These are phyloP conservation scores for Capillidium rhysosporum DNA, from an alignment of 371 early-diverging fungal species.

Conservation along the genomic window DNA sequence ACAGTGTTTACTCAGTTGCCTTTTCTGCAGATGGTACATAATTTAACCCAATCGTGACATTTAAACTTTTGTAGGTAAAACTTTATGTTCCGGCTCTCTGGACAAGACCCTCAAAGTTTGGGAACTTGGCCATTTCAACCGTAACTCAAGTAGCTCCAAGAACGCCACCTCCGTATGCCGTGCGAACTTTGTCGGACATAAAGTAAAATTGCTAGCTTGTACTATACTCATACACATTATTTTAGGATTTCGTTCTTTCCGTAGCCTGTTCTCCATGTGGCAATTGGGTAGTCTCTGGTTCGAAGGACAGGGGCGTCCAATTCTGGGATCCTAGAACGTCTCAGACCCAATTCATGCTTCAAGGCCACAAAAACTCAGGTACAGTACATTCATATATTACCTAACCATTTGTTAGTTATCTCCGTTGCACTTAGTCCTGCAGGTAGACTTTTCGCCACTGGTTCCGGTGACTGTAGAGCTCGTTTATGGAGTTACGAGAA, in stretches of 20 bases:
- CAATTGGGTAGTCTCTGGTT: constrained; percentile 85
- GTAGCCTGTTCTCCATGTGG: constrained; percentile 85
- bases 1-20: constrained; percentile 90
- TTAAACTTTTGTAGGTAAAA: constrained; percentile 14
- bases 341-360: constrained; percentile 76
- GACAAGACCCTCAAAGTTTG: constrained; percentile 92
- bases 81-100: constrained; percentile 81
- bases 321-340: constrained; percentile 82
- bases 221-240: not conserved
- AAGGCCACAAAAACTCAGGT: constrained; percentile 95
- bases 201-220: constrained; percentile 13
- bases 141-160: constrained; percentile 6
- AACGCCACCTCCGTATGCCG: constrained; percentile 21
- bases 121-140: constrained; percentile 33
- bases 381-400: constrained; percentile 5
- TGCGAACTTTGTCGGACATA: constrained; percentile 38
- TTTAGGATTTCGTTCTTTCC: constrained; percentile 84
- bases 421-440: constrained; percentile 69
- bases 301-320: constrained; percentile 86
- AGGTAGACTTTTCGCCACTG: constrained; percentile 81
- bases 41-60: not conserved
- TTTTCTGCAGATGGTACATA: constrained; percentile 80
- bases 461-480: constrained; percentile 84
- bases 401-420: constrained; percentile 38
- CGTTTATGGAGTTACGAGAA: constrained; percentile 67